Evolutionary conservation across 805 yeast genomes (phyloP), one percentile per base, ranked within the genome.

Genomic region (Yamadazyma akitaensis): DNA sequence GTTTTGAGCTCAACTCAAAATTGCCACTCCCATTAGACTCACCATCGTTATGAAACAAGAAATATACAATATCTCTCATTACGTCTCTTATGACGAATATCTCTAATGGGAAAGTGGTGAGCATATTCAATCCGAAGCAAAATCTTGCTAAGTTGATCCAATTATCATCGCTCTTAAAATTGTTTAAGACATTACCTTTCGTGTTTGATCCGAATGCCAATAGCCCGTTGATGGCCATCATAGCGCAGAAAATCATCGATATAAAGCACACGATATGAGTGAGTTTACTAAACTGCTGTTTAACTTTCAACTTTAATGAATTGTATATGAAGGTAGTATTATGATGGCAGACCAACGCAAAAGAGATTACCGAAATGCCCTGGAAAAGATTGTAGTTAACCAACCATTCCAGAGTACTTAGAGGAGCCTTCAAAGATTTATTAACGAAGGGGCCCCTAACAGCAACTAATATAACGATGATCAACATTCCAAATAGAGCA

Each of bases 331-430:
- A 85, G 25, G 92, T 80, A 0, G 97, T 89, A 62, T 91, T 91
- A 63, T 91, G 98, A 60, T 91, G 98, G 60, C 98, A 91, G 3
- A 91, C 97, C 53, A 92, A 76, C 1, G 98, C 98, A 69, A 91
- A 91, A 0, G 97, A 89, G 28, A 91, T 88, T 42, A 91, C 96
- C n/a, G 94, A 84, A 24, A 91, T 81, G 2, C 97, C 96, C 64
- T 91, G 96, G 61, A 91, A 88, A 3, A 91, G 68, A 36, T 82
- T 81, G 11, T 74, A 63, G 51, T 84, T 84, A 42, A 88, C 59
- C 4, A 88, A 68, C 68, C 79, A 73, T 30, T 75, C 68, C 35
- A 66, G 43, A 11, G 62, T 48, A 0, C 80, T 59, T 14, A 85
- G 66, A 0, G 67, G 51, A 0, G 87, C 85, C 55, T 74, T 79